phyloP scores from a whole-genome alignment of 352 stramenopile species.

The Pythium periplocum region DNA sequence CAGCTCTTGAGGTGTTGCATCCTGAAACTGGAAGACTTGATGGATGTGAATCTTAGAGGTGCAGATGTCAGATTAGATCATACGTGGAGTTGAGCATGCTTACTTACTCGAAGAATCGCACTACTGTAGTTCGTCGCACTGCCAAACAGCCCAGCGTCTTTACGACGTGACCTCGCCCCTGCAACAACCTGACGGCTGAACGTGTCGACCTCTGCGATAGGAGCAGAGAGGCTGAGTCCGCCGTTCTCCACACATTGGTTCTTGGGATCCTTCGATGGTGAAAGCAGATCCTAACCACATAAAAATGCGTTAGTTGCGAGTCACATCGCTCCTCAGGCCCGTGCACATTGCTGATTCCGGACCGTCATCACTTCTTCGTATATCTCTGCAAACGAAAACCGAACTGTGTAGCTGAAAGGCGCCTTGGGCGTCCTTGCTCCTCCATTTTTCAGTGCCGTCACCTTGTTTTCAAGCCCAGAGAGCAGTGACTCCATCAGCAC shows the following conservation, averaged over 20 bases:
- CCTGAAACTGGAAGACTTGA: slow-evolving; percentile 31
- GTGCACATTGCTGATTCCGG: too few species aligned
- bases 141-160: slow-evolving; percentile 31
- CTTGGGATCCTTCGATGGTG: too few species aligned
- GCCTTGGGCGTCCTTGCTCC: neutral
- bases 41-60: slow-evolving; percentile 25
- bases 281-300: too few species aligned
- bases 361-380: slow-evolving; percentile 41
- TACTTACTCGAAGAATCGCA: slow-evolving; percentile 34
- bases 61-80: too few species aligned
- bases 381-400: slow-evolving; percentile 43
- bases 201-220: slow-evolving; percentile 15
- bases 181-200: slow-evolving; percentile 27
- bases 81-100: too few species aligned
- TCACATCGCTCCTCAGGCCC: too few species aligned
- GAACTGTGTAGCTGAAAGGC: slow-evolving; percentile 27
- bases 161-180: slow-evolving; percentile 22
- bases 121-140: slow-evolving; percentile 41
- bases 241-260: neutral
- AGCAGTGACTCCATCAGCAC: slow-evolving; percentile 32
- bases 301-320: too few species aligned
- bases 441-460: too few species aligned
- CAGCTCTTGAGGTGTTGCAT: slow-evolving; percentile 31
- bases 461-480: neutral
- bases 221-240: slow-evolving; percentile 18